Evolutionary conservation across 2,329 filamentous ascomycete species (phyloP).

Genomic region (Trichoderma asperellum): DNA sequence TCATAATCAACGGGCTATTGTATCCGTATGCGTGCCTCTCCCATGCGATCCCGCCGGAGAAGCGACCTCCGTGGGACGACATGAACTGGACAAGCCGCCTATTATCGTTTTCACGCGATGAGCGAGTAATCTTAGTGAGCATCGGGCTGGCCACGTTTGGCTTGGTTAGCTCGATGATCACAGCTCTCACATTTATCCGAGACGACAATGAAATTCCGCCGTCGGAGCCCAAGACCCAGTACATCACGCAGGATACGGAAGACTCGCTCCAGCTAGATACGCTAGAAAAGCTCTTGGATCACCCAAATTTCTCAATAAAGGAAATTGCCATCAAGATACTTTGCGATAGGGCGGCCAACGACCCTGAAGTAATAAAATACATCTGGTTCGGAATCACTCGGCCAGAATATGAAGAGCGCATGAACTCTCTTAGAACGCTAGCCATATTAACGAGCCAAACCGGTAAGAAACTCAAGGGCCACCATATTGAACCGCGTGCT

Average conservation of each 20-base stretch:
- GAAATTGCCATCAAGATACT: slow-evolving; percentile 67
- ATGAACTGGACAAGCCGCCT: slow-evolving; percentile 47
- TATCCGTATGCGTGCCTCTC: not conserved
- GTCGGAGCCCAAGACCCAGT: slow-evolving; percentile 67
- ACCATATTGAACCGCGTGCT: not conserved
- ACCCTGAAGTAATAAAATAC: slow-evolving; percentile 53
- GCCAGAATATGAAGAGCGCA: slow-evolving; percentile 61
- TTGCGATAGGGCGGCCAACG: slow-evolving; percentile 62
- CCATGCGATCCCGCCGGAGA: slow-evolving; percentile 11
- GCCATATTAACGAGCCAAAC: slow-evolving; percentile 55
- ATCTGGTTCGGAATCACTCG: slow-evolving; percentile 63
- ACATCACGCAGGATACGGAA: slow-evolving; percentile 76
- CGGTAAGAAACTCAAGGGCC: slow-evolving; percentile 35
- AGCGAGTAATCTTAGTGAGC: slow-evolving; percentile 57
- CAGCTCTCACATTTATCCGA: slow-evolving; percentile 62
- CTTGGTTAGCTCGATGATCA: slow-evolving; percentile 60
- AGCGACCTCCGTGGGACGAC: slow-evolving; percentile 30
- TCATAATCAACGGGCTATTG: not conserved
- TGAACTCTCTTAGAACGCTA: slow-evolving; percentile 60
- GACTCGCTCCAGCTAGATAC: slow-evolving; percentile 70
- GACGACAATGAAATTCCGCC: slow-evolving; percentile 69
- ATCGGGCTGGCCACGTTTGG: slow-evolving; percentile 62
- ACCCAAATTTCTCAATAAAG: slow-evolving; percentile 73
- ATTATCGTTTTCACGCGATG: slow-evolving; percentile 49
- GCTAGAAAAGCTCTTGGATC: slow-evolving; percentile 67